These are phyloP conservation scores for Alternaria triticimaculans DNA, from an alignment of 2,329 filamentous ascomycete species.

Conservation along the genomic window DNA sequence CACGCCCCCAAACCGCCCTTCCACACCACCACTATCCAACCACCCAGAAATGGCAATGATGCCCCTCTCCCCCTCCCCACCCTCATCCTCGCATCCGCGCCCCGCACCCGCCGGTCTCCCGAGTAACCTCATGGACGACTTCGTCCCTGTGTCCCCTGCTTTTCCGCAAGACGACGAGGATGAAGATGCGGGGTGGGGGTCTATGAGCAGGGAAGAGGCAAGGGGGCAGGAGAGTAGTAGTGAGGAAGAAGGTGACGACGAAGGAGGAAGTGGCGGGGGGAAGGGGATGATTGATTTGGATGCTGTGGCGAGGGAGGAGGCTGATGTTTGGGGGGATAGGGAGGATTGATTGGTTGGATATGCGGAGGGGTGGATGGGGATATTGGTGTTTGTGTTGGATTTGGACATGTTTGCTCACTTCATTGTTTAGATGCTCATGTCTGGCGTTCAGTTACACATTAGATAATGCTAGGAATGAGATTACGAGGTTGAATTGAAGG, in stretches of 20 bases:
- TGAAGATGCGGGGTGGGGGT: slow-evolving; percentile 45
- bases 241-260: slow-evolving; percentile 28
- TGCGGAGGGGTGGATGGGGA: not conserved
- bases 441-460: not conserved
- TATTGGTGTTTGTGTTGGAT: not conserved
- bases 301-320: slow-evolving; percentile 45
- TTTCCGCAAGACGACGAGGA: slow-evolving; percentile 29
- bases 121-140: slow-evolving; percentile 45
- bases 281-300: slow-evolving; percentile 41
- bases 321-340: slow-evolving; percentile 45
- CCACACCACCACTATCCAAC: slow-evolving; percentile 17
- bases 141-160: slow-evolving; percentile 35
- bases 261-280: slow-evolving; percentile 13
- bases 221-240: slow-evolving; percentile 14
- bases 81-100: slow-evolving; percentile 12
- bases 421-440: rapidly evolving
- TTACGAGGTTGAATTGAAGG: not conserved
- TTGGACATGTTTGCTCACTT: rapidly evolving
- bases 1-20: slow-evolving; percentile 8
- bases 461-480: not conserved
- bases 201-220: slow-evolving; percentile 37
- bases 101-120: slow-evolving; percentile 35
- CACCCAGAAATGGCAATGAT: slow-evolving; percentile 44
- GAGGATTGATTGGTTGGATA: slow-evolving; percentile 19
- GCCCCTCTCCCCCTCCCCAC: slow-evolving; percentile 35